Evolutionary conservation across 257 asterid species (phyloP).

Genomic region (Forsythia suspensa): DNA sequence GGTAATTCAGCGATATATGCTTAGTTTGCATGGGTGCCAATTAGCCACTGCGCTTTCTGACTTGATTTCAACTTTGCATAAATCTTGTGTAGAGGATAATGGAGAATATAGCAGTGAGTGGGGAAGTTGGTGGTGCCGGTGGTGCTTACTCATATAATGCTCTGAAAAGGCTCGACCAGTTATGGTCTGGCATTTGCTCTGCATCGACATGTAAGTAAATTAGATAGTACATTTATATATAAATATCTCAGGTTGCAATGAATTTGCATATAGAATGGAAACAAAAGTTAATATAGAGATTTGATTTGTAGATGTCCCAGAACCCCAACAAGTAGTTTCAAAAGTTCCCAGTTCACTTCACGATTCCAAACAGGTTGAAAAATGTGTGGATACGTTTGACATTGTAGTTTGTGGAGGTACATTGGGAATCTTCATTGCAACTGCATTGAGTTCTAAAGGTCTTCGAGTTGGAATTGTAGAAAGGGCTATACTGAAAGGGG

Average conservation of each 20-base stretch:
- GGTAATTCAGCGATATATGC: too few relatives aligned
- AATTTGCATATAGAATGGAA: neutral
- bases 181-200: conserved; percentile 74
- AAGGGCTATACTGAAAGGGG: conserved; percentile 76
- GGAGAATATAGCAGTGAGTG: conserved; percentile 76
- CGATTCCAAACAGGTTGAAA: conserved; percentile 44
- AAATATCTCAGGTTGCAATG: neutral
- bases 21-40: neutral
- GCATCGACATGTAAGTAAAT: conserved; percentile 51
- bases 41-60: neutral
- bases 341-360: conserved; percentile 47
- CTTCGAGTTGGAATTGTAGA: conserved; percentile 88
- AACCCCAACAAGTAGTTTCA: conserved; percentile 72
- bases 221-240: neutral
- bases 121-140: conserved; percentile 98
- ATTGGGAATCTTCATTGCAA: conserved; percentile 86
- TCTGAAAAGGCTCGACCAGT: conserved; percentile 77
- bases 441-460: conserved; percentile 80
- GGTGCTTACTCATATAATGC: conserved; percentile 83
- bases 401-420: conserved; percentile 97
- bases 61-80: neutral
- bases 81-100: conserved; percentile 66
- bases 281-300: conserved; percentile 17
- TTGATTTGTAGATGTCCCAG: conserved; percentile 54
- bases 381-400: conserved; percentile 54